These are phyloP conservation scores for Striga hermonthica DNA, from an alignment of 305 asterid genomes.

Conservation along the genomic window DNA sequence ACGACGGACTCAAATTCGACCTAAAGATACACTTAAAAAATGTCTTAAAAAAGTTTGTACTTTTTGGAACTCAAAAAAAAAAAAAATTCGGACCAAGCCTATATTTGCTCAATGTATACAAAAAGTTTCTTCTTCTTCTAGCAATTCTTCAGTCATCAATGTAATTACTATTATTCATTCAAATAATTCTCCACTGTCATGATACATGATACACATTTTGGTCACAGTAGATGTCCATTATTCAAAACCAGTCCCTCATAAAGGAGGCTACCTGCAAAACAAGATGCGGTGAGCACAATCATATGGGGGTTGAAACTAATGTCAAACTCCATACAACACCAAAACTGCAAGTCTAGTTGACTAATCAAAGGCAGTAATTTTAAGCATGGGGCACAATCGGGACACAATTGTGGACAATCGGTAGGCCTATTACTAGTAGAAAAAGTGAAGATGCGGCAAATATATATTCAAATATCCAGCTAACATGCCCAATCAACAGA, in stretches of 20 bases:
- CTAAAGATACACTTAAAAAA: too few relatives aligned
- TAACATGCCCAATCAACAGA: neutral
- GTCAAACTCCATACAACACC: neutral
- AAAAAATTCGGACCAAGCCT: too few relatives aligned
- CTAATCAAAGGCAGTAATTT: neutral
- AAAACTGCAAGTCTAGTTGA: constrained; percentile 1
- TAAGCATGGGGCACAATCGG: neutral
- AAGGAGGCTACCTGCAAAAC: neutral
- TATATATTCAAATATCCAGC: neutral
- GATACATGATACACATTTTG: neutral
- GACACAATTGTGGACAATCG: too few relatives aligned
- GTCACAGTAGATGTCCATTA: constrained; percentile 4
- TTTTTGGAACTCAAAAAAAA: too few relatives aligned
- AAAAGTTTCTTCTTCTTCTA: neutral
- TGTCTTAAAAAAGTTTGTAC: too few relatives aligned
- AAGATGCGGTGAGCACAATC: neutral
- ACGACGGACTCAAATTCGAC: too few relatives aligned
- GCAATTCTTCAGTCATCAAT: neutral
- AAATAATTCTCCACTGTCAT: neutral
- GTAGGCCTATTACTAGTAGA: neutral
- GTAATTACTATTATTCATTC: neutral
- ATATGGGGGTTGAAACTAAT: neutral
- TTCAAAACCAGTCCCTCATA: neutral
- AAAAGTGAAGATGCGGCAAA: neutral
- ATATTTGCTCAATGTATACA: too few relatives aligned